Evolutionary conservation across 108 stramenopile genomes (phyloP).

Genomic region (Cylindrotheca closterium): DNA sequence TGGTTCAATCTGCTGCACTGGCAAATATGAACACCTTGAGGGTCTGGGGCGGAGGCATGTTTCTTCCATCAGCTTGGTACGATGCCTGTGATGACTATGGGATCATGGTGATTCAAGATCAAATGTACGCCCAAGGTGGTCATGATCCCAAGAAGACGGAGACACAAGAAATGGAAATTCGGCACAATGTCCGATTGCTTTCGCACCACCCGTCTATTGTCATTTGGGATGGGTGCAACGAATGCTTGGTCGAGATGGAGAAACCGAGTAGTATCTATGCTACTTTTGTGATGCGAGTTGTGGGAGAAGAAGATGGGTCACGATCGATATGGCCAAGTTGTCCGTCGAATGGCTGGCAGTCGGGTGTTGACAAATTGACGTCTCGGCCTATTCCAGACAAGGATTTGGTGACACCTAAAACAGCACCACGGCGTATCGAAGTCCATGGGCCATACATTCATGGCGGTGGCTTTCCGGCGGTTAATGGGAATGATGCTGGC

Average conservation of each 20-base stretch:
- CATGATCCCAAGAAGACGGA: conserved; percentile 29
- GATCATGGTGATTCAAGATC: conserved; percentile 67
- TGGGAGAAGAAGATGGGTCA: conserved; percentile 48
- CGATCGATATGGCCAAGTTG: conserved; percentile 54
- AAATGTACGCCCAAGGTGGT: conserved; percentile 51
- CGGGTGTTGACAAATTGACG: conserved; percentile 38
- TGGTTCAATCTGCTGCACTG: conserved; percentile 43
- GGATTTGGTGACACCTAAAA: neutral
- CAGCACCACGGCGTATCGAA: conserved; percentile 27
- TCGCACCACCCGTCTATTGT: conserved; percentile 50
- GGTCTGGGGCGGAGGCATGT: conserved; percentile 79
- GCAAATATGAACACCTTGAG: conserved; percentile 70
- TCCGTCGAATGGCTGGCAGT: conserved; percentile 52
- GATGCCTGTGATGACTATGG: conserved; percentile 66
- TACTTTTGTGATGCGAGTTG: conserved; percentile 44
- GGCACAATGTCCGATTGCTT: conserved; percentile 40
- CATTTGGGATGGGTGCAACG: conserved; percentile 67
- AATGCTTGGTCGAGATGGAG: conserved; percentile 38
- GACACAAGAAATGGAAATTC: conserved; percentile 39
- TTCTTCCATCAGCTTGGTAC: conserved; percentile 60
- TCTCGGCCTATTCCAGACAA: conserved; percentile 28
- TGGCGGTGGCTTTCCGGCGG: conserved; percentile 29
- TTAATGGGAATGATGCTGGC: conserved; percentile 38
- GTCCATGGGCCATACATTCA: conserved; percentile 54
- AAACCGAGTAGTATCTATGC: conserved; percentile 44